phyloP scores from a whole-genome alignment of 306 rosid genomes.

The Chamaecrista fasciculata region DNA sequence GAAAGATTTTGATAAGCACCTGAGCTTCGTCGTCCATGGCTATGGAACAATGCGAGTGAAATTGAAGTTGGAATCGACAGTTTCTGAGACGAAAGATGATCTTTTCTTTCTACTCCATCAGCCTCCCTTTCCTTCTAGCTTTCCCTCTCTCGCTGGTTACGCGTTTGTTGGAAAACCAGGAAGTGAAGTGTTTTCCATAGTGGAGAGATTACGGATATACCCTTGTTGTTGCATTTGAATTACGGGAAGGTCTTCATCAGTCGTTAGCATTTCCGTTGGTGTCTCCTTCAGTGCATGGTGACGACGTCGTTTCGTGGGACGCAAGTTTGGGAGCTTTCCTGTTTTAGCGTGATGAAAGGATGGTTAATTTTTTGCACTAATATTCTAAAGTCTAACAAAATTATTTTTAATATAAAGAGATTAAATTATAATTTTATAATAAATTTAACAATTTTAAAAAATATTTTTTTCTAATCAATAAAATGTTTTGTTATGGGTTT shows the following conservation, averaged over 20 bases:
- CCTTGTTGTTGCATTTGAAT: constrained; percentile 12
- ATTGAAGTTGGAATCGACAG: not conserved
- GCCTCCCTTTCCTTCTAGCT: constrained; percentile 23
- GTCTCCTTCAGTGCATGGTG: not conserved
- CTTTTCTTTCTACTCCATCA: not conserved
- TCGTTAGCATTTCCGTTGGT: constrained; percentile 4
- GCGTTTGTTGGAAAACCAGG: constrained; percentile 30
- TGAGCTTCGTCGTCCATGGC: constrained; percentile 47
- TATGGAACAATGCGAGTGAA: not conserved
- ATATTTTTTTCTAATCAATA: too few species aligned
- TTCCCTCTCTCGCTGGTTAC: too few species aligned
- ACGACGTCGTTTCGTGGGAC: constrained; percentile 26
- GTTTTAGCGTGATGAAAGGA: not conserved
- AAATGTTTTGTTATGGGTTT: too few species aligned
- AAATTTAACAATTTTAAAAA: too few species aligned
- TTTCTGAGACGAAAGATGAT: constrained; percentile 9
- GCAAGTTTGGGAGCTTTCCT: not conserved
- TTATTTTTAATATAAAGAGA: too few species aligned
- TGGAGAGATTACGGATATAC: not conserved
- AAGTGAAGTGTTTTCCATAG: constrained; percentile 7
- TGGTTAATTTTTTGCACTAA: too few species aligned
- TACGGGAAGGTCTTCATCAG: constrained; percentile 9
- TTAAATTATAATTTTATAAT: too few species aligned
- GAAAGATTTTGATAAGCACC: constrained; percentile 34
- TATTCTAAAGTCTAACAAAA: too few species aligned